Percentiles rank a stretch among this genome's conserved stretches.
These are phyloP conservation scores for Brassica hybrid DNA, from an alignment of 441 rosid genomes.

Conservation along the genomic window DNA sequence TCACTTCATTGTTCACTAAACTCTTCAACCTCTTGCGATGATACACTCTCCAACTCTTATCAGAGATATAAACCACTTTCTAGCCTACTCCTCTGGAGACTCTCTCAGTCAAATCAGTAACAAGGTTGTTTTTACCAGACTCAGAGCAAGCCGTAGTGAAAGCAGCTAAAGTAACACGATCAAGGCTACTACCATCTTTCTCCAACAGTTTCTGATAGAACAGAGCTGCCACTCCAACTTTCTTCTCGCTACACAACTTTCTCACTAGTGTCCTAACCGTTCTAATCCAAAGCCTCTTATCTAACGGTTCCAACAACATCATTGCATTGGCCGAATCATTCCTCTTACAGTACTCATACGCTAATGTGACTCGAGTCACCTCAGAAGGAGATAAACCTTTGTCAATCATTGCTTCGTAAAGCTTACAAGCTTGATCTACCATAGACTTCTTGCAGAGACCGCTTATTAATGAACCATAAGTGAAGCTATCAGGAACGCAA, in stretches of 20 bases:
- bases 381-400: conserved; percentile 74
- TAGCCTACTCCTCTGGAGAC: conserved; percentile 37
- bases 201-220: conserved; percentile 73
- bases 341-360: conserved; percentile 79
- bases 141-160: conserved; percentile 78
- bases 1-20: too few relatives aligned
- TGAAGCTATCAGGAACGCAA: conserved; percentile 70
- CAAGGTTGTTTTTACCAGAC: conserved; percentile 72
- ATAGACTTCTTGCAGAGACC: conserved; percentile 82
- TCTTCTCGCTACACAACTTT: conserved; percentile 84
- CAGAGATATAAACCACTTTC: background rate
- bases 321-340: conserved; percentile 84
- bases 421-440: conserved; percentile 67
- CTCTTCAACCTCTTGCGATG: too few relatives aligned
- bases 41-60: too few relatives aligned
- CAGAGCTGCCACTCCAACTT: conserved; percentile 80
- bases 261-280: conserved; percentile 79
- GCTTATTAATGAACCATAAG: conserved; percentile 82
- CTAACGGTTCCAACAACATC: conserved; percentile 73
- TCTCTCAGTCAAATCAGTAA: conserved; percentile 68
- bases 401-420: conserved; percentile 76
- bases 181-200: conserved; percentile 59
- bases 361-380: conserved; percentile 79
- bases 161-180: conserved; percentile 76
- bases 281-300: conserved; percentile 77